A percentile compares a stretch with the other conserved stretches of the same genome.
Conservation (phyloP, 495 filamentous ascomycete genomes). For the Articulospora tetracladia region DNA sequence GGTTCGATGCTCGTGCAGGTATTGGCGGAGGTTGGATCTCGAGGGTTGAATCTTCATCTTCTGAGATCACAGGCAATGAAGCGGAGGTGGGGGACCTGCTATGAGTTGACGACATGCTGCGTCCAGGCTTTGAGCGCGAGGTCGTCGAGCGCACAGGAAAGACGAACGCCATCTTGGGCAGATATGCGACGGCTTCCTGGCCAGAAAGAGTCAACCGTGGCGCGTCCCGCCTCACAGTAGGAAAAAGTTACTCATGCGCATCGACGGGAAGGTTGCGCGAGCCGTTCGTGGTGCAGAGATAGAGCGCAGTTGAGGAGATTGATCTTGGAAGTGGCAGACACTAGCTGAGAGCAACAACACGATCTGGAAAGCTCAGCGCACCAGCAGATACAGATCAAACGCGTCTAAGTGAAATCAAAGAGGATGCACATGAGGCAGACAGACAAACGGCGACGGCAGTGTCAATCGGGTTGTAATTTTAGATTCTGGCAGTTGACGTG, state of each 20-base stretch:
- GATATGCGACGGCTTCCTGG: background rate
- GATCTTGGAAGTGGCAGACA: background rate
- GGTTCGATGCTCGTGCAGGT: constrained; percentile 15
- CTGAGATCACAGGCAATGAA: constrained; percentile 19
- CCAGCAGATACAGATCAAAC: background rate
- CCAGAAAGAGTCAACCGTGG: background rate
- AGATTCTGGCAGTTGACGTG: background rate
- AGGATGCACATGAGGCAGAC: background rate
- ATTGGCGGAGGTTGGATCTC: constrained; percentile 9
- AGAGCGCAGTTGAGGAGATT: background rate
- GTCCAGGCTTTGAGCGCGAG: background rate
- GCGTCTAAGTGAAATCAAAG: background rate
- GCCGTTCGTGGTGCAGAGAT: background rate
- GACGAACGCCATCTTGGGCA: constrained; percentile 22
- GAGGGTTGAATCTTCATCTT: constrained; percentile 9
- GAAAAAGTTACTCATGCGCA: background rate
- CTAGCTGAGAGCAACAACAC: background rate
- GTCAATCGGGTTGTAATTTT: background rate
- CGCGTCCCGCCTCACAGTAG: background rate
- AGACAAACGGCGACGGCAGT: background rate
- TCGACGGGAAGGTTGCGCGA: background rate
- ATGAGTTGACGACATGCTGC: constrained; percentile 7
- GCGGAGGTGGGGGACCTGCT: background rate
- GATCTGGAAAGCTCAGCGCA: background rate
- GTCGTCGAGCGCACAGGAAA: constrained; percentile 17